phyloP scores from a whole-genome alignment of 2,329 filamentous ascomycete genomes.

The Botrytis hyacinthi region DNA sequence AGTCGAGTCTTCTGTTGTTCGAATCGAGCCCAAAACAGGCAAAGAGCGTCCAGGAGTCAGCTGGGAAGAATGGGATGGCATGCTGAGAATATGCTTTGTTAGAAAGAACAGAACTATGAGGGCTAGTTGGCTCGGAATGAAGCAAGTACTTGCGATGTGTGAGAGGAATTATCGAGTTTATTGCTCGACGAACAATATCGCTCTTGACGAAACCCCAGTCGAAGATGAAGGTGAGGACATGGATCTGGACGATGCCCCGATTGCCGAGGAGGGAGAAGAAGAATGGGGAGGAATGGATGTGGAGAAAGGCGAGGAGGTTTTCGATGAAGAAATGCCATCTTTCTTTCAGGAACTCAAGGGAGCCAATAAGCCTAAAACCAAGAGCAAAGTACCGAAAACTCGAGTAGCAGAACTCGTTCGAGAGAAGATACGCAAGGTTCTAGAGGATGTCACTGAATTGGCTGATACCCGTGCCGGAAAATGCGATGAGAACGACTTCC shows the following conservation, averaged over 20 bases:
- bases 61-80: constrained; percentile 93
- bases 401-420: constrained; percentile 79
- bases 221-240: constrained; percentile 45
- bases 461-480: constrained; percentile 79
- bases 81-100: constrained; percentile 78
- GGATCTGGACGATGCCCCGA: constrained; percentile 47
- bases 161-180: constrained; percentile 87
- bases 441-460: constrained; percentile 76
- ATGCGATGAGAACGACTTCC: constrained; percentile 90
- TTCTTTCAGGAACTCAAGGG: constrained; percentile 70
- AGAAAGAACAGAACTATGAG: constrained; percentile 89
- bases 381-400: constrained; percentile 71
- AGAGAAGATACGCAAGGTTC: constrained; percentile 80
- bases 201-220: constrained; percentile 65
- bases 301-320: constrained; percentile 43
- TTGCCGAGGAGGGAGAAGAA: constrained; percentile 47
- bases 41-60: constrained; percentile 75
- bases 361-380: constrained; percentile 57
- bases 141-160: constrained; percentile 76
- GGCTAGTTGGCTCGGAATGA: constrained; percentile 76
- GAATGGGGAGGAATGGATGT: constrained; percentile 52
- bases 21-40: constrained; percentile 83
- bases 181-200: constrained; percentile 82
- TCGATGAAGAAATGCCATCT: constrained; percentile 69
- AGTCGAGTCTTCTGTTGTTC: constrained; percentile 87